Base-by-base conservation (phyloP, 2,329 filamentous ascomycete species). In the Ambrosiella xylebori region DNA sequence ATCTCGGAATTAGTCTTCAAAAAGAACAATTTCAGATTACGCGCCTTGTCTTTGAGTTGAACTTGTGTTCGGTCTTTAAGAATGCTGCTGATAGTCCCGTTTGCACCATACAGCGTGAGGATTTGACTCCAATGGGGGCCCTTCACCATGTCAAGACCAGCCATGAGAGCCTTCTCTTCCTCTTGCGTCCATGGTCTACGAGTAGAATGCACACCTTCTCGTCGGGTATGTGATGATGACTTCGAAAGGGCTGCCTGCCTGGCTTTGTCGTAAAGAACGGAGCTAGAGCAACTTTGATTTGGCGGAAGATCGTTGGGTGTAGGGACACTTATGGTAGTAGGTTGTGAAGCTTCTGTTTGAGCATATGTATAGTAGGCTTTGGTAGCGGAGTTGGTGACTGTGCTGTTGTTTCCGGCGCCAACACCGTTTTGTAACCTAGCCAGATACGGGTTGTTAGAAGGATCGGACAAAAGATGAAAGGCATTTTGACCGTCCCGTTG, bases 41-140 rank as follows among this genome's bases (percentile, higher is more conserved):
- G 77, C 0, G 88, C 88, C 69, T 95, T 95, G 67, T 95, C 88
- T 68, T 95, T 95, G 11, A 95, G 75, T 67, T 95, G 89, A 0
- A 95, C 89, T 66, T 95, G 88, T 50, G 89, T 94, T 39, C 88
- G 79, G 66, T 95, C 89, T 64, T 90, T 91, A 17, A 95, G 75
- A 27, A 91, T 85, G 64, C 91, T 85, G 52, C 82, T 90, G 27
- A 91, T 80, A 0, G 84, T 85, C 4, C 89, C 89, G 47, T 84
- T 85, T 0, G 81, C 78, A 0, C 89, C 89, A 66, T 91, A 95
- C 47, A 95, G 77, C 1, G 84, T 84, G 11, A 95, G 74, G 52
- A 95, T 95, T 66, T 95, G 88, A 64, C 86, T 91, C 89, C 89
- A 95, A 65, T 95, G 88, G 15, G 89, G 89, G 0, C 89, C 89